Conservation (phyloP, 352 stramenopile genomes). For the Aphanomyces invadans region DNA sequence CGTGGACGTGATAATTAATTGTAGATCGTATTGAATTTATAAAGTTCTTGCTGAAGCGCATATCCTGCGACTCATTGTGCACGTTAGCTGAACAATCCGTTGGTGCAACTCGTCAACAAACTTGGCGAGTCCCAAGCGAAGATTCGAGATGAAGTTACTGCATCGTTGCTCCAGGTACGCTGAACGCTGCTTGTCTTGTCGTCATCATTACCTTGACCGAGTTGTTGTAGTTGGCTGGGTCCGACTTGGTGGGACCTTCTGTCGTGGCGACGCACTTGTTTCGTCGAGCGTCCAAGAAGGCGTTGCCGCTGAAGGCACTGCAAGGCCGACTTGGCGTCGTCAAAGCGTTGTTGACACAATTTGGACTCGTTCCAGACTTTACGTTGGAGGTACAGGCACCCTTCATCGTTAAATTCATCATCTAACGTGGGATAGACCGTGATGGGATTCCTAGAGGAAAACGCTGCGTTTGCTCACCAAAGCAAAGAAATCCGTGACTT, state of each 20-base stretch:
- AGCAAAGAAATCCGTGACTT: conserved; percentile 82
- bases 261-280: conserved; percentile 54
- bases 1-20: too few relatives aligned
- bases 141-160: conserved; percentile 58
- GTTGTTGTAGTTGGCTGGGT: conserved; percentile 33
- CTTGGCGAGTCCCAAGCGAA: conserved; percentile 63
- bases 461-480: conserved; percentile 79
- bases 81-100: conserved; percentile 53
- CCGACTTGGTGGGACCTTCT: conserved; percentile 57
- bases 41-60: too few relatives aligned
- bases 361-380: conserved; percentile 39
- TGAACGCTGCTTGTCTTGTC: too few relatives aligned
- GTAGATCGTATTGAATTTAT: too few relatives aligned
- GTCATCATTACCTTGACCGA: too few relatives aligned
- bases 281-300: conserved; percentile 61
- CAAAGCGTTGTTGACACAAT: conserved; percentile 48
- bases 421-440: conserved; percentile 35
- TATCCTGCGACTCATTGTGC: background rate
- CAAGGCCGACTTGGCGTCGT: conserved; percentile 52
- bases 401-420: conserved; percentile 12
- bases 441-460: conserved; percentile 76
- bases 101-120: conserved; percentile 73
- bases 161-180: conserved; percentile 30
- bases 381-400: conserved; percentile 27
- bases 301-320: conserved; percentile 60